Percentiles rank a stretch among this genome's conserved stretches.
These are phyloP conservation scores for Kodamaea leandrae DNA, from an alignment of 805 yeast species.

Conservation along the genomic window DNA sequence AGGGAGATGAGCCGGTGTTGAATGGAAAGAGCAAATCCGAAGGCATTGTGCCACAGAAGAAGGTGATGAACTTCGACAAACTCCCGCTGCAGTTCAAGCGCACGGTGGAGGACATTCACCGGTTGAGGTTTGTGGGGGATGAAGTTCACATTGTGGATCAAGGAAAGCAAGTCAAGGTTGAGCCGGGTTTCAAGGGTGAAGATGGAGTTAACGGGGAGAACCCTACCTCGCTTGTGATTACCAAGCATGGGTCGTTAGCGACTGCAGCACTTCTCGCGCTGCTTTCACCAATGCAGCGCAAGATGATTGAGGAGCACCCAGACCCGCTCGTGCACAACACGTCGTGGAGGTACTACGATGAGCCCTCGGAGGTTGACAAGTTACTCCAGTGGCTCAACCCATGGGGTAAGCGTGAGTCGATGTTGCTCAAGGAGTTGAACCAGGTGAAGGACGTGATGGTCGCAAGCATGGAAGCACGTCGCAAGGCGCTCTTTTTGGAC, in stretches of 20 bases:
- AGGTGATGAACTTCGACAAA: not conserved
- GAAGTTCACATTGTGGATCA: conserved; percentile 13
- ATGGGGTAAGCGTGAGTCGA: conserved; percentile 72
- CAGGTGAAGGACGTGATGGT: conserved; percentile 51
- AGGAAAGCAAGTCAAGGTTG: too few species aligned
- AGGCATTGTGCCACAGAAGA: too few species aligned
- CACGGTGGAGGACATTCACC: conserved; percentile 28
- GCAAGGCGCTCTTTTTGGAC: conserved; percentile 50
- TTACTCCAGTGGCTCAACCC: conserved; percentile 68
- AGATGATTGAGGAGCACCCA: conserved; percentile 64
- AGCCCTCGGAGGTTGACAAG: conserved; percentile 51
- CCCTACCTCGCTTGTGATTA: conserved; percentile 5
- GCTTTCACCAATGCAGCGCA: conserved; percentile 49
- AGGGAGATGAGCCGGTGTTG: not conserved
- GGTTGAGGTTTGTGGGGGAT: conserved; percentile 25
- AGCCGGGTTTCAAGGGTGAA: too few species aligned
- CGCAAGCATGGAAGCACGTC: conserved; percentile 57
- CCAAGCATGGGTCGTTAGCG: conserved; percentile 6
- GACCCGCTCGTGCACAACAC: conserved; percentile 49
- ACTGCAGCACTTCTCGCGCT: conserved; percentile 3
- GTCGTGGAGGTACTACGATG: conserved; percentile 74
- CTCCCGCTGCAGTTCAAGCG: conserved; percentile 12
- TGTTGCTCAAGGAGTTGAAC: conserved; percentile 58
- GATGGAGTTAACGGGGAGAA: conserved; percentile 6
- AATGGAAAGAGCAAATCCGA: too few species aligned